Base-by-base conservation (phyloP, 306 rosid species). In the Vigna mungo region DNA sequence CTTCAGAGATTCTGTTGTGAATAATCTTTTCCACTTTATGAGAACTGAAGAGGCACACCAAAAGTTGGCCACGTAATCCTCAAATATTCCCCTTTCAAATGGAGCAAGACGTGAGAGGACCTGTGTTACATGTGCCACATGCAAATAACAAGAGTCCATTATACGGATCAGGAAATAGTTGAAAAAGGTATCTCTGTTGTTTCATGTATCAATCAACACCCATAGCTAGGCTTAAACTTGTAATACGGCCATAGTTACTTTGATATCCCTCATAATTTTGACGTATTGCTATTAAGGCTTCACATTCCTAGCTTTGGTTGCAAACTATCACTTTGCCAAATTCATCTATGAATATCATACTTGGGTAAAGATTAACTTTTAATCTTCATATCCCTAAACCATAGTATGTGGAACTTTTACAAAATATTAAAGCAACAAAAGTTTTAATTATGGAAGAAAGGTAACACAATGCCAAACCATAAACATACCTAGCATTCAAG, bases 41-140 rank as follows among this genome's bases (percentile, higher is more conserved):
- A 92, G 77, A 80, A 90, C 83, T 9, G 97, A 95, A 54, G 97
- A 88, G 54, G 97, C 83, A 75, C 97, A 95, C 99, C 99, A 95
- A 85, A 95, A 90, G 80, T 88, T 95, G 67, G 97, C 99, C 67
- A 95, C 97, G 36, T 92, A 95, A 76, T 95, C 98, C 88, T 92
- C 98, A 68, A 87, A 92, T 87, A 95, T 75, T 47, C 98, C 98
- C 80, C 98, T 84, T 81, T 95, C 98, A 71, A 95, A 95, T 43
- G 97, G 98, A 73, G 96, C 92, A 70, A 95, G 93, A 23, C 96
- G 96, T 13, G 91, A 79, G 71, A 92, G 87, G 77, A 95, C 97
- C 97, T 94, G 87, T 94, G 87, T 46, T 75, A 68, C 82, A 83
- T 80, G 68, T 49, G 52, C 53, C 82, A 41, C 51, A 69, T 9